Conservation (phyloP, 2,329 filamentous ascomycete species). For the Pestalotiopsis sp. region DNA sequence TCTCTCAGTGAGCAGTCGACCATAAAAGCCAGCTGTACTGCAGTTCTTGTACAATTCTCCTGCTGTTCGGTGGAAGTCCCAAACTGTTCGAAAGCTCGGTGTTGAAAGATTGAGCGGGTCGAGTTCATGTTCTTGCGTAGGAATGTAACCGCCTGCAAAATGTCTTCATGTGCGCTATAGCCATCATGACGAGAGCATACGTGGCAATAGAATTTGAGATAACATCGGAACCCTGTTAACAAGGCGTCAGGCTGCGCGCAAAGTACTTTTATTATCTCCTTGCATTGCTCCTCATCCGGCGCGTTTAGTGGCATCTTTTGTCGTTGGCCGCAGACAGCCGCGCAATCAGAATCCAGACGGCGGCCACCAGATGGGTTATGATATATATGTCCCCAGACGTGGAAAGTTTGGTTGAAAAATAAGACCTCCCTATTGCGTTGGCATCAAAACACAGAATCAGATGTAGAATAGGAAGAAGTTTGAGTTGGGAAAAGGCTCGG, state of each 20-base stretch:
- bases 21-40: neutral
- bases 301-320: neutral
- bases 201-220: neutral
- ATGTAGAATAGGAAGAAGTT: neutral
- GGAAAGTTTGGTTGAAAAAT: no score
- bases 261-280: neutral
- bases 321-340: no score
- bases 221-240: accelerated
- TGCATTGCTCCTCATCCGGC: neutral
- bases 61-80: neutral
- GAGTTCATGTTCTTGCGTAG: neutral
- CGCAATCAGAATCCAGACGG: no score
- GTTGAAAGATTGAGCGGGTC: neutral
- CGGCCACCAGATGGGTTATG: no score
- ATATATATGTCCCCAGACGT: no score
- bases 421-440: no score
- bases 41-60: neutral
- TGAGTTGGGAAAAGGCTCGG: neutral
- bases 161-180: neutral
- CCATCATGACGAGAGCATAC: neutral
- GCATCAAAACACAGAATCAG: no score
- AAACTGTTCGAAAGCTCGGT: accelerated
- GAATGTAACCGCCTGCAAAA: neutral
- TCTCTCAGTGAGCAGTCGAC: neutral
- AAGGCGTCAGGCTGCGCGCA: no score